Base-by-base conservation (phyloP, 495 filamentous ascomycete species). In the Tuber indicum region DNA sequence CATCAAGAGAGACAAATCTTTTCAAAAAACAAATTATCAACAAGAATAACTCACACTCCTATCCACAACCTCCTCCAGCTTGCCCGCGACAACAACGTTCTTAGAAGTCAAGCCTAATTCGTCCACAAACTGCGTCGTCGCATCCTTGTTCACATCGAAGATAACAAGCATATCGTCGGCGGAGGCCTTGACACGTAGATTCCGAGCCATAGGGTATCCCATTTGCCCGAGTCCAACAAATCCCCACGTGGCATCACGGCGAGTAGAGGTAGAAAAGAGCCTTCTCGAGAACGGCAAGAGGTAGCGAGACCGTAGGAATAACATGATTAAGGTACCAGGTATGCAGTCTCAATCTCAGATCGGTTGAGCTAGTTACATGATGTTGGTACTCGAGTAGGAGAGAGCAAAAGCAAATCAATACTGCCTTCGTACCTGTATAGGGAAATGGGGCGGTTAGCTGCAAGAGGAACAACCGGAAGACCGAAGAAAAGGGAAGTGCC, bases 151-250 rank as follows among this genome's bases (percentile, higher is more conserved):
- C 80, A 94, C 90, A 83, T 97, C 93, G 75, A 90, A 92, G 32
- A 97, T 83, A 39, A 89, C 85, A 23, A 97, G 76, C 3, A 87
- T 91, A 83, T 96, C 93, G 36, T 84, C 86, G 2, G 89, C 86
- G 6, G 92, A 87, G 16, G 96, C 89, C 81, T 94, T 95, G 42
- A 90, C 86, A 77, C 92, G 91, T 1, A 97, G 86, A 81, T 96
- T 97, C 83, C 89, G 89, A n/a, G 93, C 93, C 93, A 97, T 96
- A 79, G 92, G 90, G 75, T 92, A 95, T 3, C 91, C 93, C 93
- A 97, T 97, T 82, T 92, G 91, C 12, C 93, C 93, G 43, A 97
- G 85, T 5, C 93, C 93, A 79, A 97, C 91, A 84, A 97, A 96
- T 19, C 92, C 93, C 74, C 81, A 83, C 75, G 44, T 78, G 71